Evolutionary conservation across 768 basidiomycete genomes (phyloP).

Genomic region (Cyathus striatus): DNA sequence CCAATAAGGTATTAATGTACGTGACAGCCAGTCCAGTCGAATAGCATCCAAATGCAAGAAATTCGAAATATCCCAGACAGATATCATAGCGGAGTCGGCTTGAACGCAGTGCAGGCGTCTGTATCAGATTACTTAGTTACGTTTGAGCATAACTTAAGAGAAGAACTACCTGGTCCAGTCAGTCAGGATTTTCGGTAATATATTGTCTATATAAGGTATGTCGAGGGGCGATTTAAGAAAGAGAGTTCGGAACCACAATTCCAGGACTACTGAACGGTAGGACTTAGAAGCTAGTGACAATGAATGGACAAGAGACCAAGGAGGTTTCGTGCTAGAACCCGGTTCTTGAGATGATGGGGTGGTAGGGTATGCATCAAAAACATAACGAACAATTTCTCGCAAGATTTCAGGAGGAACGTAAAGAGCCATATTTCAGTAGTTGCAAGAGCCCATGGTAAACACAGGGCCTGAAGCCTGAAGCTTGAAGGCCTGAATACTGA

Average conservation of each 20-base stretch:
- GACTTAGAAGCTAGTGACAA: slow-evolving; percentile 22
- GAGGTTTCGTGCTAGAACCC: slow-evolving; percentile 15
- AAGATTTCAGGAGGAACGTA: slow-evolving; percentile 27
- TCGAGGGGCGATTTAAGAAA: slow-evolving; percentile 17
- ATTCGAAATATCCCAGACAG: slow-evolving; percentile 19
- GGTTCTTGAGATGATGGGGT: slow-evolving; percentile 6
- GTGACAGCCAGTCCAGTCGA: slow-evolving; percentile 23
- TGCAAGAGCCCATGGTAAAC: no score
- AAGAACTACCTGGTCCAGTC: slow-evolving; percentile 17
- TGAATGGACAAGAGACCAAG: slow-evolving; percentile 19
- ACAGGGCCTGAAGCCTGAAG: background rate
- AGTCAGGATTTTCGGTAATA: slow-evolving; percentile 20
- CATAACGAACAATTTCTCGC: slow-evolving; percentile 20
- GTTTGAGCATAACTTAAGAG: background rate
- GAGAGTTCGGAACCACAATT: slow-evolving; percentile 27
- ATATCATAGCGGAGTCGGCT: slow-evolving; percentile 4
- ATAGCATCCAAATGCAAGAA: slow-evolving; percentile 15
- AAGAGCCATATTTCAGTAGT: no score
- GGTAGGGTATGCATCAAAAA: slow-evolving; percentile 10
- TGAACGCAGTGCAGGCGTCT: slow-evolving; percentile 28
- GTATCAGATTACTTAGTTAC: background rate
- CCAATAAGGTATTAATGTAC: slow-evolving; percentile 7
- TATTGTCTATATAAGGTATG: slow-evolving; percentile 10
- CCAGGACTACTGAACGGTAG: slow-evolving; percentile 20
- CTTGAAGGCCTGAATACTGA: no score